phyloP scores from a whole-genome alignment of 2,329 filamentous ascomycete genomes.

The Verticillium klebahnii region DNA sequence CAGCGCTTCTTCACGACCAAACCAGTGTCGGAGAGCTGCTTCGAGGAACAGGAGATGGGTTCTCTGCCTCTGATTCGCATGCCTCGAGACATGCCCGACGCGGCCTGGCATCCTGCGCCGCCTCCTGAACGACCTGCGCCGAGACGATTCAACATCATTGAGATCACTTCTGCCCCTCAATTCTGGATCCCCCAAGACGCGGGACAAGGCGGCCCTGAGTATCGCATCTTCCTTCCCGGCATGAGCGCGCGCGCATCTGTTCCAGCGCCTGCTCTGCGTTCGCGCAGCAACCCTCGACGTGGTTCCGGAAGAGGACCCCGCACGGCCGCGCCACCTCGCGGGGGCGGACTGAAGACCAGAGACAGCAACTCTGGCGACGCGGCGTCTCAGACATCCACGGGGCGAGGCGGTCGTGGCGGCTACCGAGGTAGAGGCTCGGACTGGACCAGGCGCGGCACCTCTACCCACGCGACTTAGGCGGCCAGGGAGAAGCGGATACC shows the following conservation, averaged over 20 bases:
- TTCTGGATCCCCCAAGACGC: conserved; percentile 17
- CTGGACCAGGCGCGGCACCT: conserved; percentile 29
- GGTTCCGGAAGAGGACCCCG: conserved; percentile 15
- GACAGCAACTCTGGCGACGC: conserved; percentile 10
- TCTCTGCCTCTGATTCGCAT: conserved; percentile 68
- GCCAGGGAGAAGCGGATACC: not conserved
- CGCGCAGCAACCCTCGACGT: conserved; percentile 25
- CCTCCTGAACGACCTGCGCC: conserved; percentile 50
- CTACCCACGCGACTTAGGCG: conserved; percentile 7
- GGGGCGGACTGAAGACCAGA: conserved; percentile 6
- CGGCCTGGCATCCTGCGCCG: conserved; percentile 57
- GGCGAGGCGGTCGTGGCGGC: conserved; percentile 23
- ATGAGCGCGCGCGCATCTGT: conserved; percentile 33
- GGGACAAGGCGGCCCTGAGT: conserved; percentile 5
- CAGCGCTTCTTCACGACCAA: conserved; percentile 46
- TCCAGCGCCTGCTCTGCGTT: conserved; percentile 27
- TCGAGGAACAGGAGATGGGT: conserved; percentile 76
- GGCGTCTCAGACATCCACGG: conserved; percentile 15
- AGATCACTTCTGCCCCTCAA: conserved; percentile 29
- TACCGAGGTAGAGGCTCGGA: conserved; percentile 30
- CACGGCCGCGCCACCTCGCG: conserved; percentile 15
- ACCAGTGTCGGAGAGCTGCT: conserved; percentile 73
- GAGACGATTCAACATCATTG: conserved; percentile 40
- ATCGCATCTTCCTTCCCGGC: conserved; percentile 35
- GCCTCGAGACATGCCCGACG: conserved; percentile 57